Conservation (phyloP, 441 rosid species). For the Francoa sonchifolia region DNA sequence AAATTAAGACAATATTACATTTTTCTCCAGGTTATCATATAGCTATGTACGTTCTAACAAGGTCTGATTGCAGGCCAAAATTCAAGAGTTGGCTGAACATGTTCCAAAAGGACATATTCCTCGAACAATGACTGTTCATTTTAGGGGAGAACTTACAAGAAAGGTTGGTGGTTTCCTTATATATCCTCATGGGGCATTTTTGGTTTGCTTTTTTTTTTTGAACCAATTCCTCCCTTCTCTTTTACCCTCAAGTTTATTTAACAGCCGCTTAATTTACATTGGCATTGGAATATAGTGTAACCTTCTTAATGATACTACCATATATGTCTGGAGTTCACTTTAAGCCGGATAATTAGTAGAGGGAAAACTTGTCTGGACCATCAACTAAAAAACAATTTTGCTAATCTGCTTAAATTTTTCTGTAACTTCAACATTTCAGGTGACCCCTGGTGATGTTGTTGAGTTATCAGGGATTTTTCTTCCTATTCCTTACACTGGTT, state of each 20-base stretch:
- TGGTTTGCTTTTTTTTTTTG: constrained; percentile 1
- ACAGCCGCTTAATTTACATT: no score
- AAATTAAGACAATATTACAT: constrained; percentile 4
- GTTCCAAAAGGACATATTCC: constrained; percentile 99
- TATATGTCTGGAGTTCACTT: no score
- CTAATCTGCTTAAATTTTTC: background rate
- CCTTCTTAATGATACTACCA: no score
- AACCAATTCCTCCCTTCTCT: background rate
- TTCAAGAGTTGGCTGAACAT: constrained; percentile 97
- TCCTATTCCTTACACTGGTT: constrained; percentile 91
- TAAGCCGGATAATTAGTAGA: no score
- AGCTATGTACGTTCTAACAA: background rate
- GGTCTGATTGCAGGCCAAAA: constrained; percentile 62
- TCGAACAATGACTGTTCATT: constrained; percentile 87
- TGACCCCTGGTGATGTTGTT: constrained; percentile 92
- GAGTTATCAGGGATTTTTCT: constrained; percentile 97
- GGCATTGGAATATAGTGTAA: no score
- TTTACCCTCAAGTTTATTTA: no score
- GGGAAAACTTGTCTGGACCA: no score
- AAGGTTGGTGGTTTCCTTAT: constrained; percentile 40
- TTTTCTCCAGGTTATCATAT: background rate
- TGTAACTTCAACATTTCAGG: constrained; percentile 27
- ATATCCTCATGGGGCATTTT: constrained; percentile 5
- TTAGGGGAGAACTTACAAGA: constrained; percentile 95
- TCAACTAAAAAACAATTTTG: constrained; percentile 1